These are phyloP conservation scores for Diaporthe citri DNA, from an alignment of 2,329 filamentous ascomycete genomes.

Conservation along the genomic window DNA sequence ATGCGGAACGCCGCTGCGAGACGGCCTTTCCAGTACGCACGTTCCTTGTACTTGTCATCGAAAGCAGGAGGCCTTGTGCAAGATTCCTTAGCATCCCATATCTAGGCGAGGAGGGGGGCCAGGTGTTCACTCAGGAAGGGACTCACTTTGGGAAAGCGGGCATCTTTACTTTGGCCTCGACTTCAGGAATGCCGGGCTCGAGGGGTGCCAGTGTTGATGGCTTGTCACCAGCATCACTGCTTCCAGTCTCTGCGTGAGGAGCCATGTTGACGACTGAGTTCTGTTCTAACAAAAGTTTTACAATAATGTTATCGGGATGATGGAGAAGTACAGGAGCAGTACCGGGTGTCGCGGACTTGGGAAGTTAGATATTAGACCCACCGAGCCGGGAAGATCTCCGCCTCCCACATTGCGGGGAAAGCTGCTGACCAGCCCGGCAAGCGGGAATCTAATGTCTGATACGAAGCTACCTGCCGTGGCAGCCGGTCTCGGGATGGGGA, in stretches of 20 bases:
- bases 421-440: slow-evolving; percentile 25
- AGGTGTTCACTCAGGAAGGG: too few relatives aligned
- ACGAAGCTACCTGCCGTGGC: neutral
- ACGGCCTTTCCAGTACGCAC: slow-evolving; percentile 66
- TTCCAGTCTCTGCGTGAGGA: slow-evolving; percentile 34
- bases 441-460: neutral
- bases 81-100: neutral
- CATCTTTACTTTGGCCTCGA: slow-evolving; percentile 23
- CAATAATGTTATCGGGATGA: too few relatives aligned
- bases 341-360: neutral
- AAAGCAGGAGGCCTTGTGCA: slow-evolving; percentile 40
- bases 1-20: slow-evolving; percentile 69
- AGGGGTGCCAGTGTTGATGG: slow-evolving; percentile 32
- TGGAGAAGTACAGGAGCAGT: neutral
- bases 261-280: slow-evolving; percentile 16
- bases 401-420: slow-evolving; percentile 22
- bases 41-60: slow-evolving; percentile 53
- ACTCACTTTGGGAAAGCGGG: slow-evolving; percentile 15
- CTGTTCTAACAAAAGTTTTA: accelerated
- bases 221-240: neutral
- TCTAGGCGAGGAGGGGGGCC: too few relatives aligned
- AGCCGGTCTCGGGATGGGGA: slow-evolving; percentile 16
- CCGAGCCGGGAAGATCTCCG: slow-evolving; percentile 9
- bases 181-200: slow-evolving; percentile 31
- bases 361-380: neutral